Evolutionary conservation across 2,329 filamentous ascomycete genomes (phyloP).

Genomic region (Lanzia echinophila): DNA sequence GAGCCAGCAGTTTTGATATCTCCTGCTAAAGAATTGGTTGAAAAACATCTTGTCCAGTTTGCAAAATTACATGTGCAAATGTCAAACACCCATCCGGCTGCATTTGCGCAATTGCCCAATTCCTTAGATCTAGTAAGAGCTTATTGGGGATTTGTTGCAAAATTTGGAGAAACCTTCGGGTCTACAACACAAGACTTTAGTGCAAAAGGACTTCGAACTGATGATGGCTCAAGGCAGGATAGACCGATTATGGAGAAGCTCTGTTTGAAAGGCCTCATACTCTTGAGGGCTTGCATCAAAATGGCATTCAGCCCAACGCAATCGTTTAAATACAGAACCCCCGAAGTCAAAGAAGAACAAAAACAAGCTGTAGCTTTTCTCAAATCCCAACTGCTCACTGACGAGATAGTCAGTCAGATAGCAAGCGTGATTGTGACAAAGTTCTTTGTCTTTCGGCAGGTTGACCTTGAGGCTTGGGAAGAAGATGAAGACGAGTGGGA

Average conservation of each 20-base stretch:
- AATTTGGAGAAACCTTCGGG: slow-evolving; percentile 69
- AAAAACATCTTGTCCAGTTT: slow-evolving; percentile 83
- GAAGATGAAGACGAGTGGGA: slow-evolving; percentile 96
- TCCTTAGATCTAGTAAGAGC: slow-evolving; percentile 69
- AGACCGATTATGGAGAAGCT: slow-evolving; percentile 69
- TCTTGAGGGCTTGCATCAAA: slow-evolving; percentile 75
- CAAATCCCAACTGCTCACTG: slow-evolving; percentile 67
- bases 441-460: slow-evolving; percentile 79
- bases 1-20: slow-evolving; percentile 46
- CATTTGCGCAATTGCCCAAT: slow-evolving; percentile 76
- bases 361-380: slow-evolving; percentile 61
- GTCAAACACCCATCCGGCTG: slow-evolving; percentile 69
- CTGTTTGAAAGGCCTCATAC: slow-evolving; percentile 72
- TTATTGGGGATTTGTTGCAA: slow-evolving; percentile 78
- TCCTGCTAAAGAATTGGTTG: slow-evolving; percentile 55
- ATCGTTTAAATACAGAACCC: slow-evolving; percentile 75
- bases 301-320: slow-evolving; percentile 77
- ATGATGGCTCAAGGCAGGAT: slow-evolving; percentile 42
- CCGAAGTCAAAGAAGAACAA: slow-evolving; percentile 70
- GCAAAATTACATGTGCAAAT: slow-evolving; percentile 88
- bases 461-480: slow-evolving; percentile 86
- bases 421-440: slow-evolving; percentile 79
- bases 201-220: slow-evolving; percentile 40
- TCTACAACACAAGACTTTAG: slow-evolving; percentile 33
- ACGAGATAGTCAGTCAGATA: slow-evolving; percentile 71